Evolutionary conservation across 352 stramenopile species (phyloP).

Genomic region (Phytophthora agathidicida): DNA sequence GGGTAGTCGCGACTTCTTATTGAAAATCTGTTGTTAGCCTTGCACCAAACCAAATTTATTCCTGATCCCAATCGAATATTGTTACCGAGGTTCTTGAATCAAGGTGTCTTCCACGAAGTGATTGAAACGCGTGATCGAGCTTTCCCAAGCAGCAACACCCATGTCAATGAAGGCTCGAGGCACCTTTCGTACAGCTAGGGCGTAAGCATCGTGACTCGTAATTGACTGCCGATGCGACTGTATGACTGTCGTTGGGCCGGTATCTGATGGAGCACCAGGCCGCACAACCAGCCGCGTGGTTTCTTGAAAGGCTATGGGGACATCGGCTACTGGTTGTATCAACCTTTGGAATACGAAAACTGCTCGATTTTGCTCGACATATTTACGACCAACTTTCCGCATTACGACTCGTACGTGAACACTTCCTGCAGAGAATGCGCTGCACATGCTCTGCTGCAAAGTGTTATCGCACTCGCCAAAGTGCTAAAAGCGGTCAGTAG

Average conservation of each 20-base stretch:
- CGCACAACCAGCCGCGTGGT: constrained; percentile 23
- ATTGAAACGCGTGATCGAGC: constrained; percentile 28
- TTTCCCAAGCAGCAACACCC: constrained; percentile 28
- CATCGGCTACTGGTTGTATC: constrained; percentile 20
- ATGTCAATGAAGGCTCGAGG: constrained; percentile 31
- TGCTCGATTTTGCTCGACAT: constrained; percentile 22
- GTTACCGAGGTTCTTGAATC: constrained; percentile 5
- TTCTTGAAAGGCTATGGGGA: constrained; percentile 25
- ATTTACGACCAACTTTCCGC: constrained; percentile 26
- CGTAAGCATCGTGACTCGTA: constrained; percentile 18
- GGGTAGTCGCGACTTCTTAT: no score
- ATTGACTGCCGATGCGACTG: constrained; percentile 29
- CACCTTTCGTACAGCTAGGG: constrained; percentile 5
- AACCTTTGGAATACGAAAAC: constrained; percentile 25
- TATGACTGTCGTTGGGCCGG: constrained; percentile 22
- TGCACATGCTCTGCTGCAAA: constrained; percentile 26
- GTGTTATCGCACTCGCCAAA: constrained; percentile 14
- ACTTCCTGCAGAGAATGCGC: constrained; percentile 17
- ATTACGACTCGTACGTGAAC: constrained; percentile 27
- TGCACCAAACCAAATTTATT: no score
- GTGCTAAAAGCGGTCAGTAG: constrained; percentile 10
- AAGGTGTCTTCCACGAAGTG: constrained; percentile 33
- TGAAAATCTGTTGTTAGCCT: no score
- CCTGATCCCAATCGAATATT: neutral
- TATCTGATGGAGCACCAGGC: constrained; percentile 5